Percentiles rank a stretch among this genome's conserved stretches.
Evolutionary conservation across 768 basidiomycete genomes (phyloP).

Genomic region (Termitomyces heimii): DNA sequence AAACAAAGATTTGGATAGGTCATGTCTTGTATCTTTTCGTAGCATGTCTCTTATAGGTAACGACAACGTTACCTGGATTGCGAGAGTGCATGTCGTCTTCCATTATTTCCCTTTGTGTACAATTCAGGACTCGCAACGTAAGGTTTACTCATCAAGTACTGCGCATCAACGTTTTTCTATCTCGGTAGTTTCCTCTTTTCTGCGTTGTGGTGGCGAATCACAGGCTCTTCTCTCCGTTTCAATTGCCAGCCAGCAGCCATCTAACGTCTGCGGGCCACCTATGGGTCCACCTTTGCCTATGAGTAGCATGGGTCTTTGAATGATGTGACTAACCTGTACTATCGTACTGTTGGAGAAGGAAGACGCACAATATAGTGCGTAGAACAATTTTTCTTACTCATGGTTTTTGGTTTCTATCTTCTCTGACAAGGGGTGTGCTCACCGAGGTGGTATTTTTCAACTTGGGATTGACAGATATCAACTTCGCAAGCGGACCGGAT

Average conservation of each 20-base stretch:
- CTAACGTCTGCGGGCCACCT: background rate
- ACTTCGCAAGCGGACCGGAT: background rate
- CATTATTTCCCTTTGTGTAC: background rate
- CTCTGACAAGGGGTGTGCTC: background rate
- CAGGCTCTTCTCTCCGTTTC: constrained; percentile 36
- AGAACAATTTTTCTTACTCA: background rate
- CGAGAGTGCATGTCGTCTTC: background rate
- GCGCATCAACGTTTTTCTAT: background rate
- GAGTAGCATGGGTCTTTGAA: background rate
- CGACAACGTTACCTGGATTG: background rate
- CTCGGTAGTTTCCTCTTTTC: constrained; percentile 1
- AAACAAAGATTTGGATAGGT: constrained; percentile 9
- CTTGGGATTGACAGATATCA: background rate
- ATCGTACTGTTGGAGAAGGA: no score
- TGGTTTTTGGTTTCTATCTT: background rate
- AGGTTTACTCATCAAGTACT: background rate
- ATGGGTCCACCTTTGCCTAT: background rate
- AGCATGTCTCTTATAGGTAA: background rate
- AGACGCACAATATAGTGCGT: background rate
- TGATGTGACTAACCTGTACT: background rate
- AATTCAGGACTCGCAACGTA: background rate
- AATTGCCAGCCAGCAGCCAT: constrained; percentile 6
- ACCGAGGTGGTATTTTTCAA: background rate
- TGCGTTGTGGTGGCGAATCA: constrained; percentile 19
- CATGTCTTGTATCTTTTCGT: background rate